Conservation (phyloP, 352 stramenopile genomes). For the Phytophthora podocarpi region DNA sequence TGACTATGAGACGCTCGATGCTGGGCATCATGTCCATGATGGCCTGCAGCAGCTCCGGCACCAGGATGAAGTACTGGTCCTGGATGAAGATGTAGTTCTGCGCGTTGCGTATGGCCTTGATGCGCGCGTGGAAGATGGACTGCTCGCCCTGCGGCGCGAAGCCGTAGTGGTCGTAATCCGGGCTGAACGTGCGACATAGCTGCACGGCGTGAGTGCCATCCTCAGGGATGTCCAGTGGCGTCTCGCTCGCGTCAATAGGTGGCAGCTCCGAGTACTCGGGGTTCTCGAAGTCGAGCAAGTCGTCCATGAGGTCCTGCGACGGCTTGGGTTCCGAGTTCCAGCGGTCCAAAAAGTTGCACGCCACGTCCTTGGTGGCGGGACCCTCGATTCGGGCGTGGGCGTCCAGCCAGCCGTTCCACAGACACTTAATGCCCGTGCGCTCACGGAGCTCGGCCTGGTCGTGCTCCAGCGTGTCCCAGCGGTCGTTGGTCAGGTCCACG, state of each 20-base stretch:
- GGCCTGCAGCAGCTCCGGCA: conserved; percentile 23
- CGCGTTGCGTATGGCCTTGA: conserved; percentile 53
- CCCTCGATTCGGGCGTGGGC: too few species aligned
- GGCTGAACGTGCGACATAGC: conserved; percentile 36
- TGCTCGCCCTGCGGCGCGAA: conserved; percentile 55
- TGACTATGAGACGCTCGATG: conserved; percentile 49
- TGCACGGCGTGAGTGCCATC: too few species aligned
- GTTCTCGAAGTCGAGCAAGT: conserved; percentile 49
- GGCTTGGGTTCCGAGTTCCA: conserved; percentile 51
- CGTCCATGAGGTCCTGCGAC: conserved; percentile 28
- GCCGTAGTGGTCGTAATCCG: conserved; percentile 37
- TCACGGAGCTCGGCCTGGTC: too few species aligned
- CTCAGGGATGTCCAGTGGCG: conserved; percentile 4
- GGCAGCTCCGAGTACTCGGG: conserved; percentile 22
- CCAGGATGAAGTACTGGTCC: conserved; percentile 58
- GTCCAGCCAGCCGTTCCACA: too few species aligned
- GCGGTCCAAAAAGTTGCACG: too few species aligned
- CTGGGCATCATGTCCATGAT: too few species aligned
- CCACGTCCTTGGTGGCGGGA: too few species aligned
- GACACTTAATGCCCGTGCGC: too few species aligned
- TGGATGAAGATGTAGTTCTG: conserved; percentile 62
- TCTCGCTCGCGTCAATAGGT: conserved; percentile 1
- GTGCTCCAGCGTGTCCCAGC: too few species aligned
- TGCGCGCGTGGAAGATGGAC: conserved; percentile 41
- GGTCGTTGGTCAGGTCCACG: too few species aligned